Conservation (phyloP, 768 basidiomycete species). For the Naganishia friedmannii region DNA sequence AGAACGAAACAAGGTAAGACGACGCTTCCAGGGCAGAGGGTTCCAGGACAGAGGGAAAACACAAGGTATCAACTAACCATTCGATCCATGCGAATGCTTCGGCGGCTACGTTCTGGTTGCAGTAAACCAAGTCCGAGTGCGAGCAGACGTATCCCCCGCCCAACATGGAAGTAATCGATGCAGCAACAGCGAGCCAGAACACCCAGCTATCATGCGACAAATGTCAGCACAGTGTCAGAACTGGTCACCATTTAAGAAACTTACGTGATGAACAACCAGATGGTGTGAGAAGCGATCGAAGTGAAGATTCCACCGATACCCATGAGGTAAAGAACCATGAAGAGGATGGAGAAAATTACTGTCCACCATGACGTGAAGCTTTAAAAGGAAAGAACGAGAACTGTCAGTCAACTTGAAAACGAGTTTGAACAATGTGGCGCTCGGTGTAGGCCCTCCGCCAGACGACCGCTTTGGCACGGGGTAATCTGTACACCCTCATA, state of each 20-base stretch:
- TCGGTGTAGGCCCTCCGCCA: too few relatives aligned
- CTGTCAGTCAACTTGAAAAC: not conserved
- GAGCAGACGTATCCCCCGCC: slow-evolving; percentile 45
- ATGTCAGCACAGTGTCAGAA: not conserved
- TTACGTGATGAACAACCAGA: slow-evolving; percentile 47
- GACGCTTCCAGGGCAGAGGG: not conserved
- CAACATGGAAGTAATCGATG: slow-evolving; percentile 44
- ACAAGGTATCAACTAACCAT: slow-evolving; percentile 20
- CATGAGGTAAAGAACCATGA: slow-evolving; percentile 44
- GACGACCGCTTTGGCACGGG: too few relatives aligned
- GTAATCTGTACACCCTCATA: not conserved
- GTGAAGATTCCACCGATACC: slow-evolving; percentile 37
- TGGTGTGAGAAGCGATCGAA: slow-evolving; percentile 44
- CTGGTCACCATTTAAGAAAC: slow-evolving; percentile 25
- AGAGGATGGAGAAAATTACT: slow-evolving; percentile 45
- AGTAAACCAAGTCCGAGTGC: slow-evolving; percentile 39
- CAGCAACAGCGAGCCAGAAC: slow-evolving; percentile 49
- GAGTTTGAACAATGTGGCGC: too few relatives aligned
- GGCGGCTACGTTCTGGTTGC: slow-evolving; percentile 51
- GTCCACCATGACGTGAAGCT: slow-evolving; percentile 52
- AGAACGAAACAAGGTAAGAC: not conserved
- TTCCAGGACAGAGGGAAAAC: not conserved
- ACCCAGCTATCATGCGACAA: slow-evolving; percentile 41
- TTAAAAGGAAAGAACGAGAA: not conserved
- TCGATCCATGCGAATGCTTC: slow-evolving; percentile 52